Base-by-base conservation (phyloP, 371 early-diverging fungal genomes). In the Mucor circinelloides region DNA sequence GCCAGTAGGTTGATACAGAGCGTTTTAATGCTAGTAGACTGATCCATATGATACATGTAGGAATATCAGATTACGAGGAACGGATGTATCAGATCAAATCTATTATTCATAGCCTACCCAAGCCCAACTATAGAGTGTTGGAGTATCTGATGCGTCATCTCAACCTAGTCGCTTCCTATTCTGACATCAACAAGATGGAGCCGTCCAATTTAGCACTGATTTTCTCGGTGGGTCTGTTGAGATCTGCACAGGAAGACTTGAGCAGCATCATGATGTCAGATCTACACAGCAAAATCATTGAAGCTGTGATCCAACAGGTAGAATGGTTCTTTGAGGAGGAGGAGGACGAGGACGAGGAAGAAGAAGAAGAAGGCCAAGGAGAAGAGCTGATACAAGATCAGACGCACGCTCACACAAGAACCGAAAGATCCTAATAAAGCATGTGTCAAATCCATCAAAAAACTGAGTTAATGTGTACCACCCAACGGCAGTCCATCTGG, bases 101-200 rank as follows among this genome's bases (percentile, higher is more conserved):
- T 0, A 69, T 91, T 27, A 79, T 95, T n/a, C 91, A 91, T 46
- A 77, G 81, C 0, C 72, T 95, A 25, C 95, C 95, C 2, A 81
- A 79, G 25, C 61, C 82, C 13, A 89, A 95, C 67, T 92, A 86
- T 70, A 79, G 68, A n/a, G 88, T 90, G 1, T 80, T 94, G 1
- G 85, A 91, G 63, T 91, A 82, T 62, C 69, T 95, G 42, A 86
- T 92, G 81, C 82, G 83, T 28, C 94, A 94, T 77, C 70, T 95
- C 48, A 73, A 80, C 32, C 79, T 75, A 40, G 91, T 94, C 1
- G 81, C 89, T 2, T 78, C 81, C 4, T 79, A 89, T 34, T 78
- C 87, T 36, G 87, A 86, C 6, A 75, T 82, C n/a, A 95, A 93
- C 73, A 95, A 95, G 75, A 95, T 95, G 95, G 94, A 95, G 67